Conservation (phyloP, 768 basidiomycete genomes). For the Calocybe indica region DNA sequence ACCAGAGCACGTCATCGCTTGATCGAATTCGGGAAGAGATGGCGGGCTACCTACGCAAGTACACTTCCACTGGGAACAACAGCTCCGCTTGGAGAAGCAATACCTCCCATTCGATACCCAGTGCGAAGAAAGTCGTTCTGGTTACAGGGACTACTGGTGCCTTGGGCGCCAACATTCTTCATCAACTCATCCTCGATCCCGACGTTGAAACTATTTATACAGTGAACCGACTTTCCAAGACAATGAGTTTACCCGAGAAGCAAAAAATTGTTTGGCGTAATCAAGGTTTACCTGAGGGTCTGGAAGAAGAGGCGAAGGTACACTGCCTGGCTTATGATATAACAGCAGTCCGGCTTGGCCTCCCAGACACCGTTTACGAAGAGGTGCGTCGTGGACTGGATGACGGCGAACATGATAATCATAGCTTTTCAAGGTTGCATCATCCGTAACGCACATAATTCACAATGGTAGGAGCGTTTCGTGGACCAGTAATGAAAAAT, state of each 20-base stretch:
- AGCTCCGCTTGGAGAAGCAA: too few relatives aligned
- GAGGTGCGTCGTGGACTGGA: background rate
- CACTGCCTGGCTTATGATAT: background rate
- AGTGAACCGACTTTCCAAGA: slow-evolving; percentile 14
- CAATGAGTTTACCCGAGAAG: background rate
- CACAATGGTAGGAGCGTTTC: slow-evolving; percentile 3
- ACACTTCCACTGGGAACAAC: too few relatives aligned
- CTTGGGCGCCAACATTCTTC: slow-evolving; percentile 23
- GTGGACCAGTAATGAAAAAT: too few relatives aligned
- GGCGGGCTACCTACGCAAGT: too few relatives aligned
- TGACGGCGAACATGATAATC: background rate
- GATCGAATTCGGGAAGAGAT: too few relatives aligned
- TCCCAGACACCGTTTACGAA: background rate
- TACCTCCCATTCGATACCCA: too few relatives aligned
- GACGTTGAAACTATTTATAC: slow-evolving; percentile 20
- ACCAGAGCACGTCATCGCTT: too few relatives aligned
- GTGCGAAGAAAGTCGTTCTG: slow-evolving; percentile 19
- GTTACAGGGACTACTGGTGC: slow-evolving; percentile 30
- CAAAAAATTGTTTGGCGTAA: background rate
- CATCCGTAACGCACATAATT: slow-evolving; percentile 5
- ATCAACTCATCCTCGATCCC: slow-evolving; percentile 12
- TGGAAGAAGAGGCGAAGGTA: slow-evolving; percentile 1
- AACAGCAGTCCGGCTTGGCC: background rate
- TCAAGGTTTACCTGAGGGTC: background rate
- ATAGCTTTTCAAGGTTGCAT: background rate